Evolutionary conservation across 306 rosid species (phyloP), one percentile per base, ranked within the genome.

Genomic region (Cicer yamashitae): DNA sequence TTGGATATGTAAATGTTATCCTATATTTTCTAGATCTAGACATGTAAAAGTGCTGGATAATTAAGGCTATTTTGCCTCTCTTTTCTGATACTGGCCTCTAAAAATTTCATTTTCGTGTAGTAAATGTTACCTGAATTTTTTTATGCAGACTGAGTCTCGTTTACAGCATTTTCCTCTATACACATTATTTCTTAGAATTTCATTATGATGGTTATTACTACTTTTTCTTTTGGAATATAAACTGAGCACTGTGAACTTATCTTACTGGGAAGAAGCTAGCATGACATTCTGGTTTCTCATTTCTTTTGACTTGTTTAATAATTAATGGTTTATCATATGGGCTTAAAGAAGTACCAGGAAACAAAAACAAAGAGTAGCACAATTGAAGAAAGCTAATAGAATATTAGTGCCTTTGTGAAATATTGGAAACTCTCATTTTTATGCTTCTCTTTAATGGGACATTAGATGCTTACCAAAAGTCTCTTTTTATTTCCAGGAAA

Each of bases 401-500:
- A 22, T 37, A 45, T 64, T 12, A 8, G 40, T 57, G 60, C 47
- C 12, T 66, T 30, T 20, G 6, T 63, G 22, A 22, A 17, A 51
- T 58, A 37, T 64, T 50, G 77, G 63, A 39, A 69, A 64, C 67
- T 40, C 7, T 66, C 44, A 48, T 74, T 40, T 59, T 52, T 73
- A 45, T 77, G 18, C 54, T 78, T 69, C 66, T 65, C 1, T 60
- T 69, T 61, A 43, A 45, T 67, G 50, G 13, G 14, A 72, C 73
- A 15, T 51, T 73, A 40, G 64, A 80, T 78, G 62, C 68, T 73
- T 25, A 75, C 47, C 60, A 40, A 34, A 63, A 66, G 7, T 68
- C 57, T 64, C 18, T 45, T 67, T 74, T 73, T 50, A 1, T 75
- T 76, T 73, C 14, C 79, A 94, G 99, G 99, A 94, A 89, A 89